Base-by-base conservation (phyloP, 495 filamentous ascomycete species). In the Neurospora sp. region DNA sequence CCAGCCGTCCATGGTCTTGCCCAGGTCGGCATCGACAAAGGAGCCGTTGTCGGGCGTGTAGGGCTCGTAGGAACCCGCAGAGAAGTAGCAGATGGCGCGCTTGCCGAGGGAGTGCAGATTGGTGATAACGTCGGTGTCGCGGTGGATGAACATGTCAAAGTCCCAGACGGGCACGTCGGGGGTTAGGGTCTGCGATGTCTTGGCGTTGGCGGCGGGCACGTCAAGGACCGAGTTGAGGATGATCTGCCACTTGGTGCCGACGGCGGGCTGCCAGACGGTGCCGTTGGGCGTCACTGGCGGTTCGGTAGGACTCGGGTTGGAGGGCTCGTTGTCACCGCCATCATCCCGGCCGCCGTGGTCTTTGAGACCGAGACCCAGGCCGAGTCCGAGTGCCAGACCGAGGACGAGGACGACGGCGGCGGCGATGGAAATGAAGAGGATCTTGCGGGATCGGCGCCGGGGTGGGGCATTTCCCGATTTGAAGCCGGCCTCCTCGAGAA, bases 81-180 rank as follows among this genome's bases (percentile, higher is more conserved):
- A 89, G 82, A 92, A 93, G 78, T 93, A 93, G 83, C 91, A 93
- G 72, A 93, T 90, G 36, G 92, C 78, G 48, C 77, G 79, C 73
- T 81, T 81, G 28, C 76, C 77, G 11, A 77, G 73, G 34, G 62
- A 70, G 71, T 81, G 78, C 28, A 81, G 76, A 15, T 73, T 75
- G 19, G 28, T n/a, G 28, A 81, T 72, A 39, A 74, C 73, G 13
- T 75, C 62, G 21, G 74, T 71, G 69, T 79, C 71, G 66, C 76
- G 78, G 72, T 77, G 75, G 24, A 75, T 38, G 37, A 77, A 76
- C 73, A 78, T 73, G 76, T 81, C 77, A 54, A 80, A 79, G 76
- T 78, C 77, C 38, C 77, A 81, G 70, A 79, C 72, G 3, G 75
- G 78, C 15, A 78, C 78, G 48, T 79, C 77, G 21, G 81, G 79